A percentile compares a stretch with the other conserved stretches of the same genome.
These are phyloP conservation scores for Solanum virginianum DNA, from an alignment of 257 asterid genomes.

Conservation along the genomic window DNA sequence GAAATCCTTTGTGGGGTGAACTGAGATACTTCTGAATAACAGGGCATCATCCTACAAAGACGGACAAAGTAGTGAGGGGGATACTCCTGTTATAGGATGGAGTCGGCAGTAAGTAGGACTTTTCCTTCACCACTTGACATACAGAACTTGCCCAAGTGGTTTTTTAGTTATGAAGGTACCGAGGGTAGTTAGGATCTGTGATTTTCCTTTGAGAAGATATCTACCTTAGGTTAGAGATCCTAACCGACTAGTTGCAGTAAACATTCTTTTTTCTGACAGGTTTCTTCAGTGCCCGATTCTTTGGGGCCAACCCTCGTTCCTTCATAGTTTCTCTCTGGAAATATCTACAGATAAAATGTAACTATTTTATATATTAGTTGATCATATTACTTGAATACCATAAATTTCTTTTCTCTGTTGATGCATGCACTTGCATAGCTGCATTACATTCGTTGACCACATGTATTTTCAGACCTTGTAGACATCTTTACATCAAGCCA, in stretches of 20 bases:
- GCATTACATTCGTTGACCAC: background rate
- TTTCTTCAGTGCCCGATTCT: conserved; percentile 5
- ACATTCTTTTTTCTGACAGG: background rate
- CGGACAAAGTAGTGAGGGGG: background rate
- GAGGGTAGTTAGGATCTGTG: conserved; percentile 7
- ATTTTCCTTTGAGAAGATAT: background rate
- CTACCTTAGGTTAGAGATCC: conserved; percentile 2
- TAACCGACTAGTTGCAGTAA: background rate
- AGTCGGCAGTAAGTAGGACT: background rate
- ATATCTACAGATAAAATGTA: background rate
- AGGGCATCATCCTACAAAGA: background rate
- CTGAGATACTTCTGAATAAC: background rate
- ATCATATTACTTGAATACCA: background rate
- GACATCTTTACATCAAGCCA: background rate
- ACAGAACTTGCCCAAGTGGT: background rate
- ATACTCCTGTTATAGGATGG: background rate
- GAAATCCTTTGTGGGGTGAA: background rate
- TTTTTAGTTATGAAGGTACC: background rate
- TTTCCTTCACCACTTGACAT: background rate
- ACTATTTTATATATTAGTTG: background rate
- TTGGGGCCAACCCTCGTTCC: conserved; percentile 5
- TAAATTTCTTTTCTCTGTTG: background rate
- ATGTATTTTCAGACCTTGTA: background rate
- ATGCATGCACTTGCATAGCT: background rate
- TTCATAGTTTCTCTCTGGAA: background rate